Evolutionary conservation across 2,329 filamentous ascomycete species (phyloP).

Genomic region (Cytospora chrysosperma): DNA sequence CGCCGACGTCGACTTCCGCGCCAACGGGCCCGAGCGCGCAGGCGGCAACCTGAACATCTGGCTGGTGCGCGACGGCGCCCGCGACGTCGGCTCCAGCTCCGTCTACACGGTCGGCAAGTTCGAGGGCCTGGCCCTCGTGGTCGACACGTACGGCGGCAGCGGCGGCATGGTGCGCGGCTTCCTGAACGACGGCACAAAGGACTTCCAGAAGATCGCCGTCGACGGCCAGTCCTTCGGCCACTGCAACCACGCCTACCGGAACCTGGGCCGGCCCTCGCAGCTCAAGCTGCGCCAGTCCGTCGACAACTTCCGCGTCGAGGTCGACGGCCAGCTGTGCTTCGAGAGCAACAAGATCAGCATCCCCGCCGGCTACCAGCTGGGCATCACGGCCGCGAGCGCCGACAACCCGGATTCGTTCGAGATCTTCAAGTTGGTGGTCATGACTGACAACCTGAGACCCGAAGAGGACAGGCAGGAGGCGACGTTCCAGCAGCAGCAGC

Average conservation of each 20-base stretch:
- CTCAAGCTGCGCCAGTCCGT: slow-evolving; percentile 69
- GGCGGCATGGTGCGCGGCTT: slow-evolving; percentile 87
- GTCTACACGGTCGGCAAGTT: slow-evolving; percentile 84
- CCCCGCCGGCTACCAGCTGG: slow-evolving; percentile 79
- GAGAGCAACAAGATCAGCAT: slow-evolving; percentile 75
- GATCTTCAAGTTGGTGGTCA: slow-evolving; percentile 80
- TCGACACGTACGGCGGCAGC: slow-evolving; percentile 77
- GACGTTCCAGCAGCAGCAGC: slow-evolving; percentile 26
- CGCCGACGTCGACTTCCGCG: slow-evolving; percentile 83
- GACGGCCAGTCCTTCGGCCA: slow-evolving; percentile 90
- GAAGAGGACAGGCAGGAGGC: slow-evolving; percentile 25
- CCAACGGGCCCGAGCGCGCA: slow-evolving; percentile 78
- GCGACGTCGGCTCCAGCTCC: slow-evolving; percentile 67
- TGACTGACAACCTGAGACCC: slow-evolving; percentile 49
- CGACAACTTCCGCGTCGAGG: slow-evolving; percentile 69
- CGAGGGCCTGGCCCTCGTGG: slow-evolving; percentile 83
- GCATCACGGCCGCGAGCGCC: slow-evolving; percentile 82
- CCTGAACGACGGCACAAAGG: slow-evolving; percentile 83
- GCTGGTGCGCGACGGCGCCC: slow-evolving; percentile 71
- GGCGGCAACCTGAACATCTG: slow-evolving; percentile 92
- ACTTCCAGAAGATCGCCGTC: slow-evolving; percentile 76
- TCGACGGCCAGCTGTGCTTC: slow-evolving; percentile 83
- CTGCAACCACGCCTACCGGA: slow-evolving; percentile 88
- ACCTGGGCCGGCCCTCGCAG: slow-evolving; percentile 79
- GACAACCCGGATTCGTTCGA: slow-evolving; percentile 96